These are phyloP conservation scores for Trichoderma afroharzianum DNA, from an alignment of 2,329 filamentous ascomycete species.

Conservation along the genomic window DNA sequence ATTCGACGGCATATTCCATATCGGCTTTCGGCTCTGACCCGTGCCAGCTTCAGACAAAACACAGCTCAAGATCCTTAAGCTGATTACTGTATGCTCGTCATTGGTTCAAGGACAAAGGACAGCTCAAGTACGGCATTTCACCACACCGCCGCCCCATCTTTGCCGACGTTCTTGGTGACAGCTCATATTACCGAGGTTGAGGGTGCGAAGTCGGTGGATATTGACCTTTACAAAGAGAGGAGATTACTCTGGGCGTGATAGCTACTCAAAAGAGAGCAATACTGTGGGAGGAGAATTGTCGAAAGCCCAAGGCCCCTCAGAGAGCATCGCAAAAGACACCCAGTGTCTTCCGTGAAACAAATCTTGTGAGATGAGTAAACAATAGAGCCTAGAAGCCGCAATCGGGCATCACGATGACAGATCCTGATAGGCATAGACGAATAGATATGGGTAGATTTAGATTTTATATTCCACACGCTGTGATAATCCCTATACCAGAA, in stretches of 20 bases:
- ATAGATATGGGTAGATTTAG: background rate
- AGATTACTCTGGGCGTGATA: background rate
- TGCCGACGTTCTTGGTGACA: background rate
- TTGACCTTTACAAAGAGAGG: background rate
- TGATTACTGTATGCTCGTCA: too few species aligned
- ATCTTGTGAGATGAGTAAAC: background rate
- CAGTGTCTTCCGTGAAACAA: background rate
- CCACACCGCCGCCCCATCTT: background rate
- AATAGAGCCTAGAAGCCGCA: background rate
- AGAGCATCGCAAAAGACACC: background rate
- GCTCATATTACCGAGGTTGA: background rate
- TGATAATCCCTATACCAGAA: background rate
- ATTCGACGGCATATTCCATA: background rate
- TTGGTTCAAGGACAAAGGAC: too few species aligned
- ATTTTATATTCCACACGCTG: background rate
- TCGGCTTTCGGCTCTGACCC: background rate
- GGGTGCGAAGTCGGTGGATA: background rate
- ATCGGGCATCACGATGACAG: background rate
- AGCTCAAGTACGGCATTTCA: background rate
- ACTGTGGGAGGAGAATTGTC: background rate
- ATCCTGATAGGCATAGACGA: background rate
- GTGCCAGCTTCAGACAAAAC: background rate
- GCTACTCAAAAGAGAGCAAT: background rate
- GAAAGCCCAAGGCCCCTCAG: background rate
- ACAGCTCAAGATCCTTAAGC: too few species aligned